Conservation (phyloP, 345 rosid species). For the Rhodamnia argentea region DNA sequence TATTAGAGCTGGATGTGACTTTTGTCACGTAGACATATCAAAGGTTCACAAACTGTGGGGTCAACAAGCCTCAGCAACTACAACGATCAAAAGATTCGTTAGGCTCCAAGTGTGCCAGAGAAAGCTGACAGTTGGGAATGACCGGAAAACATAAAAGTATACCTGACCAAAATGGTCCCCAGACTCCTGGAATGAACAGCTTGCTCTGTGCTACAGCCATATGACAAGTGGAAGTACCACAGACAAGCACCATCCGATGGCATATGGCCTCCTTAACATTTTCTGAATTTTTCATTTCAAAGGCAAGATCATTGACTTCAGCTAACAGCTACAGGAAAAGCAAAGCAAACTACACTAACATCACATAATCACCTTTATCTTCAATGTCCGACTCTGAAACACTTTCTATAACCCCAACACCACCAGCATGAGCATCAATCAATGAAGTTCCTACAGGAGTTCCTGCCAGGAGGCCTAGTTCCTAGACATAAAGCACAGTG, state of each 20-base stretch:
- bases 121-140: background rate
- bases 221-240: slow-evolving; percentile 97
- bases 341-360: background rate
- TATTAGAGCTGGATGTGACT: background rate
- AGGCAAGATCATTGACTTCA: background rate
- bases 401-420: slow-evolving; percentile 93
- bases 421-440: slow-evolving; percentile 99
- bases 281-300: slow-evolving; percentile 12
- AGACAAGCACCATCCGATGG: slow-evolving; percentile 76
- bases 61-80: background rate
- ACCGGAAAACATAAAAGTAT: background rate
- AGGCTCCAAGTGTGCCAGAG: background rate
- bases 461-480: slow-evolving; percentile 68
- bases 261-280: slow-evolving; percentile 59
- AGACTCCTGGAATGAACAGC: slow-evolving; percentile 90
- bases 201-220: slow-evolving; percentile 84
- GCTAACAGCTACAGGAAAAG: background rate
- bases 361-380: slow-evolving; percentile 36
- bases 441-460: slow-evolving; percentile 85
- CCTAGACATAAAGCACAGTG: slow-evolving; percentile 32
- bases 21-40: background rate
- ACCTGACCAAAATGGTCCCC: slow-evolving; percentile 99
- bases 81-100: background rate
- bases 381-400: slow-evolving; percentile 30
- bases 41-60: background rate